Base-by-base conservation (phyloP, 257 asterid species). In the Linderniella brevidens region DNA sequence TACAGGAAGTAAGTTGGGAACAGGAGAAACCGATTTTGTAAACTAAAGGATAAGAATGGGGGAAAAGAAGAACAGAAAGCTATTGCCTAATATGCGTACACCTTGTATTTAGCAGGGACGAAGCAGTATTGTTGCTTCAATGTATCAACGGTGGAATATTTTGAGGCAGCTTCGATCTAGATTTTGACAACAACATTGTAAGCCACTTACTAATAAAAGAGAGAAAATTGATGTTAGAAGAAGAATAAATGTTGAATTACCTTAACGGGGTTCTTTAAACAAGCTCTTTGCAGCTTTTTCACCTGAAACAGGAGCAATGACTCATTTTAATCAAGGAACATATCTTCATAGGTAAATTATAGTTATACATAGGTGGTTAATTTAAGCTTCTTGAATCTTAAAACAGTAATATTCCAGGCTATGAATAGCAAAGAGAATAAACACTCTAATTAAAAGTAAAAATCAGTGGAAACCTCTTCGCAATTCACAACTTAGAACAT, bases 141-240 rank as follows among this genome's bases (percentile, higher is more conserved):
- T 0, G 96, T 84, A 64, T 88, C 94, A 19, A 88, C 98, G 1
- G 98, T 88, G 35, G 98, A 80, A 64, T 84, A 88, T 51, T 88
- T 88, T 8, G 92, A 59, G 41, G 85, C 69, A 57, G 84, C 87
- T 79, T 88, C 96, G 52, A 88, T 81, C 96, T 88, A 72, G 36
- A 60, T 61, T 25, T 17, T 61, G 59, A 41, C 20, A 45, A 12
- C 10, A 36, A 4, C 14, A 29, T 25, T 48, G 45, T 40, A 35
- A 7, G 16, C 46, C 55, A 41, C 11, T 8, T 8, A 32, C 50
- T 54, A 46, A 16, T 29, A 19, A 29, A 38, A 20, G n/a, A 48
- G 29, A 17, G 4, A 9, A 35, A 48, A 8, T 8, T 49, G 18
- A 19, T 32, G 25, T 54, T 19, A 13, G 35, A 53, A 46, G 16